phyloP scores from a whole-genome alignment of 148 eudicot species.

The Vaccinium darrowii region DNA sequence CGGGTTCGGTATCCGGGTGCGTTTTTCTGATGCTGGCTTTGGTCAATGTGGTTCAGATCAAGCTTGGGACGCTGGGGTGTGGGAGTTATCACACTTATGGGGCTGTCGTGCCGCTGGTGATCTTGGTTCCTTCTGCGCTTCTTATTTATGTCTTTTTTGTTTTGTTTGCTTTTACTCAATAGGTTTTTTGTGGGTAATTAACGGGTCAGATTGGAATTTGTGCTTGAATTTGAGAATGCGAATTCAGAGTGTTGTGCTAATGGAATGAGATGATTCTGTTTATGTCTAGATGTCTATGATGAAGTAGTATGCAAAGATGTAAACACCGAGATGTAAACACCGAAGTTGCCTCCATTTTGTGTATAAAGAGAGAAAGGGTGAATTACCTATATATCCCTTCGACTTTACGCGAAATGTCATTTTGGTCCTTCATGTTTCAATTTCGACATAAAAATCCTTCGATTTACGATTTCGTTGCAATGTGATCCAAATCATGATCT shows the following conservation, averaged over 20 bases:
- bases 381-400: no score
- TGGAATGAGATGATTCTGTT: slow-evolving; percentile 3
- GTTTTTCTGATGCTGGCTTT: slow-evolving; percentile 71
- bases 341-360: neutral
- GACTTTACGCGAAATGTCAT: no score
- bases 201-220: neutral
- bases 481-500: no score
- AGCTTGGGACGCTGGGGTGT: slow-evolving; percentile 69
- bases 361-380: neutral
- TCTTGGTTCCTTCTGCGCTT: slow-evolving; percentile 72
- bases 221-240: neutral
- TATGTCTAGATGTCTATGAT: neutral
- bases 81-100: slow-evolving; percentile 61
- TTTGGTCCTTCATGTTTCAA: no score
- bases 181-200: slow-evolving; percentile 13
- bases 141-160: slow-evolving; percentile 61
- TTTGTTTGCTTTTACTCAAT: slow-evolving; percentile 72
- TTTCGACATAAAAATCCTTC: no score
- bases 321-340: neutral
- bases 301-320: neutral
- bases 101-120: slow-evolving; percentile 75
- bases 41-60: slow-evolving; percentile 73
- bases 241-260: neutral
- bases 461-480: no score
- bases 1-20: slow-evolving; percentile 72